Evolutionary conservation across 352 stramenopile species (phyloP).

Genomic region (Globisporangium viniferum): DNA sequence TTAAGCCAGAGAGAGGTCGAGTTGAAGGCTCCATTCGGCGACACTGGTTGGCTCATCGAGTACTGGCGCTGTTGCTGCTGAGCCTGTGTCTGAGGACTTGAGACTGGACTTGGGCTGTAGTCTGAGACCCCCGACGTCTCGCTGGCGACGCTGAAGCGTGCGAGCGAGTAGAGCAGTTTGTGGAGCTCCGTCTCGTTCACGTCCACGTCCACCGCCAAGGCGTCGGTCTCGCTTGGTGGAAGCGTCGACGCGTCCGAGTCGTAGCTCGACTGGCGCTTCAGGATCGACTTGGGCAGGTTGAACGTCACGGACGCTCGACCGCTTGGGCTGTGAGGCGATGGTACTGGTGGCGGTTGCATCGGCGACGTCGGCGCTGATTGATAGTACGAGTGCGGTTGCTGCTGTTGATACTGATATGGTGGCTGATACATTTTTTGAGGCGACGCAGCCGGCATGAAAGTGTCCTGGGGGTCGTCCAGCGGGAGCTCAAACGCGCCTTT

Average conservation of each 20-base stretch:
- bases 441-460: neutral
- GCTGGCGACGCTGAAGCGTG: constrained; percentile 45
- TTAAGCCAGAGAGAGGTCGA: constrained; percentile 9
- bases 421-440: neutral
- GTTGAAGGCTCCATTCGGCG: neutral
- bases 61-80: neutral
- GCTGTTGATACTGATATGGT: neutral
- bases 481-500: constrained; percentile 26
- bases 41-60: constrained; percentile 6
- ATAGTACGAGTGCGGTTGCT: neutral
- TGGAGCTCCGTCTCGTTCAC: constrained; percentile 48
- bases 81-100: neutral
- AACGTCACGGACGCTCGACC: constrained; percentile 36
- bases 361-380: neutral
- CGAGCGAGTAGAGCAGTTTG: constrained; percentile 63
- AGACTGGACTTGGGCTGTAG: constrained; percentile 3
- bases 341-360: neutral
- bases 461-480: constrained; percentile 27
- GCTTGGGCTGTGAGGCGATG: neutral
- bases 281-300: constrained; percentile 32
- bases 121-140: constrained; percentile 20
- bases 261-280: constrained; percentile 42
- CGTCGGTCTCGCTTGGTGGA: constrained; percentile 19
- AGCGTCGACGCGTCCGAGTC: constrained; percentile 43
- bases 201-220: constrained; percentile 1